phyloP scores from a whole-genome alignment of 2,329 filamentous ascomycete species.

The Elsinoe australis region DNA sequence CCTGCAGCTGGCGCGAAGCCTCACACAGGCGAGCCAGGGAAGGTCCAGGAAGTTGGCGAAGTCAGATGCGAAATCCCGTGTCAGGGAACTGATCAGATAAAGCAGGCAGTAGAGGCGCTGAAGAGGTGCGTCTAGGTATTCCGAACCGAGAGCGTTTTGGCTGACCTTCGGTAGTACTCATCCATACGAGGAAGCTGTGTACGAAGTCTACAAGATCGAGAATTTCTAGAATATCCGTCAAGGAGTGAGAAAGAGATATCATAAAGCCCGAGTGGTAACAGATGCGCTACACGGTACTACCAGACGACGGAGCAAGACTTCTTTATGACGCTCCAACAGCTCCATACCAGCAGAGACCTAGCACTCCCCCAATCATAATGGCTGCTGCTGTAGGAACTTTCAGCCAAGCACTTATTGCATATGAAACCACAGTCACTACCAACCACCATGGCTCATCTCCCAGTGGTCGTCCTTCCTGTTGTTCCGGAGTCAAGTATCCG shows the following conservation, averaged over 20 bases:
- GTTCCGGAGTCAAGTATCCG: conserved; percentile 35
- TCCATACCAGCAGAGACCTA: conserved; percentile 37
- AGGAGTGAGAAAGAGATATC: neutral
- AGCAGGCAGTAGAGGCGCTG: conserved; percentile 54
- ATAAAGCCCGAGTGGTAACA: too few relatives aligned
- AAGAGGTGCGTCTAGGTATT: conserved; percentile 53
- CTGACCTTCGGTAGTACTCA: conserved; percentile 31
- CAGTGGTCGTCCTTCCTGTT: conserved; percentile 31
- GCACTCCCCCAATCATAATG: conserved; percentile 34
- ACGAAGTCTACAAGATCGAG: conserved; percentile 42
- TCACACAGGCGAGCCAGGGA: conserved; percentile 51
- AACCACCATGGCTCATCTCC: conserved; percentile 40
- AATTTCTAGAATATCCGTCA: conserved; percentile 29
- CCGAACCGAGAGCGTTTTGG: neutral
- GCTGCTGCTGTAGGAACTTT: conserved; percentile 34
- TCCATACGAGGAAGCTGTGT: conserved; percentile 41
- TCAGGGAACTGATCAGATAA: conserved; percentile 50
- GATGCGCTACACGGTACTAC: too few relatives aligned
- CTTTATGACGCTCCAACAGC: conserved; percentile 21
- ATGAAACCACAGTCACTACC: conserved; percentile 36
- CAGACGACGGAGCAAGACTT: too few relatives aligned
- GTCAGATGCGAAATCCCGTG: conserved; percentile 57
- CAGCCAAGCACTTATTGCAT: conserved; percentile 37
- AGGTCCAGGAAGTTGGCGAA: conserved; percentile 54
- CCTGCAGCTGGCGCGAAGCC: conserved; percentile 56